Conservation (phyloP, 257 asterid species). For the Nicotiana otophora region DNA sequence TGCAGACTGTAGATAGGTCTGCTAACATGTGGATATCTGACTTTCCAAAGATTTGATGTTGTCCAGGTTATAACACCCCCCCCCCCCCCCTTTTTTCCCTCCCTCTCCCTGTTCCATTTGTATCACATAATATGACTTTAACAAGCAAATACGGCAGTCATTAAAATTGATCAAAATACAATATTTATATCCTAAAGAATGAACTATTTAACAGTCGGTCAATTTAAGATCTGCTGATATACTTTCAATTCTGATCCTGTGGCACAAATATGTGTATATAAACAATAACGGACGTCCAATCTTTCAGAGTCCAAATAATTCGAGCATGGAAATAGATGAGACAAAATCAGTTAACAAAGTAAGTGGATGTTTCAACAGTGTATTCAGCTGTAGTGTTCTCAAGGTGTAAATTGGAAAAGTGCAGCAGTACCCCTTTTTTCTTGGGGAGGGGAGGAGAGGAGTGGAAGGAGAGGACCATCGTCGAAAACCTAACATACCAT, state of each 20-base stretch:
- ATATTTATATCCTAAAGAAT: not conserved
- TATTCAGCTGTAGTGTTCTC: not conserved
- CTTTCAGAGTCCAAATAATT: not conserved
- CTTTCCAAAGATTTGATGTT: not conserved
- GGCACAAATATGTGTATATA: not conserved
- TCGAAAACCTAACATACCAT: conserved; percentile 40
- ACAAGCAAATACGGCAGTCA: not conserved
- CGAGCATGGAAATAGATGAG: not conserved
- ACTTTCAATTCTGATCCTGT: not conserved
- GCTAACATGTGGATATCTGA: not conserved
- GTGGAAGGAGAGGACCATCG: not conserved
- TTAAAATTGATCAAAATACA: not conserved
- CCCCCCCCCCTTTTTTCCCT: not conserved
- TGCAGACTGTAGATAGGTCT: not conserved
- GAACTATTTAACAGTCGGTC: not conserved
- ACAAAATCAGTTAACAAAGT: not conserved
- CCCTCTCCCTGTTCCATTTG: not conserved
- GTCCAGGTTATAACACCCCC: not conserved
- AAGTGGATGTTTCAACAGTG: not conserved
- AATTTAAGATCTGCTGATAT: not conserved
- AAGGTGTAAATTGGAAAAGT: not conserved
- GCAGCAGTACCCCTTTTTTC: not conserved
- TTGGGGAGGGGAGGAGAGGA: not conserved
- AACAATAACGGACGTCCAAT: not conserved
- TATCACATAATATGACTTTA: not conserved